Base-by-base conservation (phyloP, 2,329 filamentous ascomycete species). In the Ophiocordyceps unilateralis region DNA sequence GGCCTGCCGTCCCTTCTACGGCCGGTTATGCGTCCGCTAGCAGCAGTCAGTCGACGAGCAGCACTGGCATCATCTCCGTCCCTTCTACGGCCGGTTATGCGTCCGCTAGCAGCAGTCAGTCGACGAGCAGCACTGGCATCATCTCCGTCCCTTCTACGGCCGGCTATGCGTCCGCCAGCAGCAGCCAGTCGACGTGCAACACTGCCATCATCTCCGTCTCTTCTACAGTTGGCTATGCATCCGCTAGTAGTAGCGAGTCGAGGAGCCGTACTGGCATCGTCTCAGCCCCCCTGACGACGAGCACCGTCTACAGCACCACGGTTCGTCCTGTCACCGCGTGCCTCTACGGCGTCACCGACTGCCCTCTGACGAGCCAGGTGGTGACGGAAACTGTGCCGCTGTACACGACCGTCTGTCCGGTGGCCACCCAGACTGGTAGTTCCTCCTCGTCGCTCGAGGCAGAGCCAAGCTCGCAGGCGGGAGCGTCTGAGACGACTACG, bases 1-100 rank as follows among this genome's bases (percentile, higher is more conserved):
- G 53, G 30, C 44, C 52, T 9, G 50, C 9, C 5, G 2, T n/a
- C 2, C 8, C 32, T 8, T 11, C 32, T 20, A 10, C 30, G n/a
- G n/a, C 32, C 19, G 32, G 4, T 10, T 17, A 9, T 17, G 5
- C 32, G 15, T 17, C 32, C 10, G 5, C n/a, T 30, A 30, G 28
- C 28, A 15, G 28, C 12, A 28, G 26, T 14, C n/a, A n/a, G n/a
- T n/a, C n/a, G n/a, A n/a, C n/a, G n/a, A 28, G 26, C 26, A 28
- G 26, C 26, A 5, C 24, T 26, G 11, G 6, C 24, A 6, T 6
- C 24, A 26, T 6, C 26, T 11, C 26, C 14, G 32, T n/a, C 32
- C 6, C 6, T 17, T 9, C n/a, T n/a, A 19, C 17, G 32, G 7
- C 32, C 19, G 32, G 4, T 10, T 17, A 9, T 17, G 5, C 32